Base-by-base conservation (phyloP, 768 basidiomycete genomes). In the Pulveroboletus ravenelii region DNA sequence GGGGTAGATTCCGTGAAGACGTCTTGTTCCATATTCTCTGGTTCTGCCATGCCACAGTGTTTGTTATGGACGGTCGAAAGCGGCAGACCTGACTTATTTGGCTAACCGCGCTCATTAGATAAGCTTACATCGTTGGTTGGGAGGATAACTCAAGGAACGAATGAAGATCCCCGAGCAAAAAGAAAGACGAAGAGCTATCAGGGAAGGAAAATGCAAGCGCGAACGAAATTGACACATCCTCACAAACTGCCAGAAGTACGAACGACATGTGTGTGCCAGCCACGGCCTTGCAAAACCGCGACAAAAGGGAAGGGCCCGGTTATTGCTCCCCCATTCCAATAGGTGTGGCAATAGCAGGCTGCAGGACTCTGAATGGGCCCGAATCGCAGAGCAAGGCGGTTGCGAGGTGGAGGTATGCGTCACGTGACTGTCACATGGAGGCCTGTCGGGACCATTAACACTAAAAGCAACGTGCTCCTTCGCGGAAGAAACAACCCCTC, bases 1-100 rank as follows among this genome's bases (percentile, higher is more conserved):
- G 70, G 55, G 0, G 73, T 66, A 5, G 62, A 57, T 27, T 69
- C 62, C 14, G 72, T 73, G 44, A 73, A 71, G 50, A 79, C 75
- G 53, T 78, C 70, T 49, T 76, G 75, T 51, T 72, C 71, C 43
- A 56, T 48, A 40, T 56, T 48, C 5, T 53, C 59, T 44, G 51
- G 51, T 48, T 43, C 43, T 47, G 57, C 50, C 56, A 65, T 65
- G 52, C 32, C 46, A 45, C 51, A 12, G 44, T 27, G 12, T 36
- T 50, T 36, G 45, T 41, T n/a, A 30, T 29, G 38, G 37, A 15
- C 9, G 29, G 31, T 45, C 23, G 51, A 18, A 35, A 43, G 23
- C 8, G 49, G 41, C 17, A 47, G n/a, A n/a, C n/a, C n/a, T n/a
- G n/a, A 36, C 17, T 37, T 37, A 5, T 37, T 37, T 37, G 36